Base-by-base conservation (phyloP, 345 rosid species). In the Euphorbia lathyris region DNA sequence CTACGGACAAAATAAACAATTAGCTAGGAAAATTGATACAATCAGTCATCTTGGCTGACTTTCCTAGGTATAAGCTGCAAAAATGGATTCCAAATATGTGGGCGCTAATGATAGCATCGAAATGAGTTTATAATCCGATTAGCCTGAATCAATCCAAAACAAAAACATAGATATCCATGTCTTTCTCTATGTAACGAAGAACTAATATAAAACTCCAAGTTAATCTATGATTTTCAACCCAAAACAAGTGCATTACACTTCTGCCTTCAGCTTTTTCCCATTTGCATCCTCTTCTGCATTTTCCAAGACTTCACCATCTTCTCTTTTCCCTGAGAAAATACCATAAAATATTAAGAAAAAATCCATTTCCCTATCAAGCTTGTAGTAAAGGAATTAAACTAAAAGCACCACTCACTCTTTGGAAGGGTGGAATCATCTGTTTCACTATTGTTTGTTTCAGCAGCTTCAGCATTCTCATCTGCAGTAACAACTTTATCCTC, bases 241-340 rank as follows among this genome's bases (percentile, higher is more conserved):
- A 13, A 42, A 16, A 11, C 11, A 45, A 4, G 47, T 14, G 42
- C n/a, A 51, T 59, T 47, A 34, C 50, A 12, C 30, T 4, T 63
- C 51, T 17, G 1, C 66, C 30, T 42, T 68, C 25, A 11, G 32
- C 66, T 63, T 63, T 42, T 63, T 63, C 22, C 47, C 66, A 40
- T 26, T 9, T n/a, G 51, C 51, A 6, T 26, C 26, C 25, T 57
- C 32, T 36, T 56, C 50, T 26, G 13, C 12, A 7, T 42, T 40
- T 9, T 57, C 17, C 7, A 9, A 19, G 10, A 23, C 68, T 26
- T 12, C 78, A 25, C 59, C 80, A n/a, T 19, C 74, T 13, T 73
- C 77, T 40, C 65, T 63, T 59, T 73, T 65, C 55, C 80, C 77
- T 73, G 63, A 36, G 0, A 56, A 0, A 36, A 38, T 17, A 48